Base-by-base conservation (phyloP, 179 eudicot species). In the Beta lomatogona region DNA sequence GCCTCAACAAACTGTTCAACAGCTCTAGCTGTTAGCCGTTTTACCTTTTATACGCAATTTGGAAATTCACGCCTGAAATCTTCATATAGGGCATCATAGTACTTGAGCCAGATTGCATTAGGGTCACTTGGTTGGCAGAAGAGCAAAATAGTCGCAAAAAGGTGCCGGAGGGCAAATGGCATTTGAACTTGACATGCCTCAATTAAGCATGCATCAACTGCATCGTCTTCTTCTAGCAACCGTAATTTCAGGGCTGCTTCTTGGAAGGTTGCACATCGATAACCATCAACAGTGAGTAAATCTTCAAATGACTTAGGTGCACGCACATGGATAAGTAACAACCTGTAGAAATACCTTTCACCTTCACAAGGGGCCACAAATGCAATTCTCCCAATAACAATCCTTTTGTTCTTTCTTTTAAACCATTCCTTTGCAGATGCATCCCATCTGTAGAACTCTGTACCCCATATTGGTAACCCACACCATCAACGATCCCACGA, bases 231-330 rank as follows among this genome's bases (percentile, higher is more conserved):
- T 18, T 83, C 80, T 0, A 88, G 73, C 1, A 85, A 60, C 0
- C 85, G 76, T 0, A 59, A 31, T 12, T 8, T 21, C 2, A 64
- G 1, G 0, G 82, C 80, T 4, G 84, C 84, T 5, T 81, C 86
- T 16, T 53, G 64, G 31, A 79, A 84, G 0, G 84, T 13, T 0
- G 36, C 9, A 1, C 48, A 72, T 1, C 0, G 0, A 12, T 19
- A n/a, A 0, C 83, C 80, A 71, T 64, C 60, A 7, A 80, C 77
- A 0, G 36, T 85, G 0, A 66, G 57, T 4, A 83, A 45, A 36
- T 81, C 71, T 3, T 72, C 70, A 69, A 82, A 84, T 0, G 86
- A 85, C 2, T 60, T 72, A 0, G 90, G 87, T 0, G 84, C 77
- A 0, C 65, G 12, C 0, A 88, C 79, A 58, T 82, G 54, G 1